Base-by-base conservation (phyloP, 1,139 yeast genomes). In the Groenewaldozyma sp. region DNA sequence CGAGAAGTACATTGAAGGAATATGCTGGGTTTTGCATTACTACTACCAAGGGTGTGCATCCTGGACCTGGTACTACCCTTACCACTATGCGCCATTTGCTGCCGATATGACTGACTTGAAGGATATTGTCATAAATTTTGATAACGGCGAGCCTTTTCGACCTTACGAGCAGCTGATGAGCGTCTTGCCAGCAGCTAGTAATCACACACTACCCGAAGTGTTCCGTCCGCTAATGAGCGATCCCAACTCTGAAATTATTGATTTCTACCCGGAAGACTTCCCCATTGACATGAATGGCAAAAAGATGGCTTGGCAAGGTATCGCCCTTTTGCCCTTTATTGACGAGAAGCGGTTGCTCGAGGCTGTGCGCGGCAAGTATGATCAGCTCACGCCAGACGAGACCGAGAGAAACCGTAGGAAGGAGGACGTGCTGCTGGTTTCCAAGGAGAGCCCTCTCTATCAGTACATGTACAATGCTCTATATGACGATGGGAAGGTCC, bases 111-210 rank as follows among this genome's bases (percentile, higher is more conserved):
- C 62, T 3, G 73, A 77, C 37, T 63, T 87, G 34, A 70, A 73
- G 1, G 76, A 73, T 26, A 60, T 81, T 32, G 70, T 80, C 1
- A 70, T 88, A 35, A 62, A 66, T 31, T 88, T 91, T 55, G 70
- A 73, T 10, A 59, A 65, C 31, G 95, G 95, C 3, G 68, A 70
- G 43, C 98, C 99, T 4, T 88, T 91, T 61, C 63, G 76, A 50
- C 99, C 99, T 1, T 93, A 73, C 61, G 99, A 93, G 58, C 99
- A 93, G 64, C 73, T 93, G 53, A 88, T 93, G 96, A 82, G 95
- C 53, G 98, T 93, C 18, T 66, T 93, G 51, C 98, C 99, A 0
- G 96, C 97, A 1, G 95, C 94, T 2, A 84, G 95, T 1, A 83
- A 87, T n/a, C 95, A 86, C 55, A 81, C 82, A 3, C 67, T 93